phyloP scores from a whole-genome alignment of 2,329 filamentous ascomycete species.

The Didymella glomerata region DNA sequence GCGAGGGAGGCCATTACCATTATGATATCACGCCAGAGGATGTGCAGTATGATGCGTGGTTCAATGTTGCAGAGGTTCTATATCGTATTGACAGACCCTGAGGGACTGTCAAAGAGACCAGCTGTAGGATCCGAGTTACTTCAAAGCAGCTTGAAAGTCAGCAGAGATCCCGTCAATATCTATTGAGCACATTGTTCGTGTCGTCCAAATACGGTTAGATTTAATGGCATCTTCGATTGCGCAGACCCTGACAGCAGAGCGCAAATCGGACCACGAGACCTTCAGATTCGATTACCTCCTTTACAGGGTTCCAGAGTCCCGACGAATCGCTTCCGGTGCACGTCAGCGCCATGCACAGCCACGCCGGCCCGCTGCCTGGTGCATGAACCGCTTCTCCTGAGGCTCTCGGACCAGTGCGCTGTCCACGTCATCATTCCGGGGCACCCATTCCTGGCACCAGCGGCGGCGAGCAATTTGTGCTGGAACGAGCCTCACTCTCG shows the following conservation, averaged over 20 bases:
- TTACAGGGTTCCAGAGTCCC: conserved; percentile 1
- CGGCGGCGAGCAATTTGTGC: conserved; percentile 14
- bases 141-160: not conserved
- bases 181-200: not conserved
- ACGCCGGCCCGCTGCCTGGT: conserved; percentile 18
- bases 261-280: conserved; percentile 1
- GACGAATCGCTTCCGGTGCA: conserved; percentile 4
- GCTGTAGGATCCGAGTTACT: not conserved
- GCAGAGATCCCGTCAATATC: not conserved
- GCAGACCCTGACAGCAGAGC: conserved; percentile 4
- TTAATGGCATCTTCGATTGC: not conserved
- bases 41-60: conserved; percentile 59
- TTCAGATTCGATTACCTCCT: not conserved
- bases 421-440: conserved; percentile 32
- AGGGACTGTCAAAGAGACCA: not conserved
- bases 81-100: conserved; percentile 51
- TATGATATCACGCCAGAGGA: conserved; percentile 48
- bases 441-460: conserved; percentile 17
- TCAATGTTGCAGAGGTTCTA: conserved; percentile 54
- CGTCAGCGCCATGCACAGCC: conserved; percentile 24
- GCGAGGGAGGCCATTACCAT: conserved; percentile 58
- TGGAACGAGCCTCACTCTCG: conserved; percentile 12
- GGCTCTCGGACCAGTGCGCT: conserved; percentile 24
- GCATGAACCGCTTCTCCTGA: conserved; percentile 31
- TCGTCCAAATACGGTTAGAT: conserved; percentile 3